Evolutionary conservation across 208 protist species (phyloP).

Genomic region (Leishmania gerbilli): DNA sequence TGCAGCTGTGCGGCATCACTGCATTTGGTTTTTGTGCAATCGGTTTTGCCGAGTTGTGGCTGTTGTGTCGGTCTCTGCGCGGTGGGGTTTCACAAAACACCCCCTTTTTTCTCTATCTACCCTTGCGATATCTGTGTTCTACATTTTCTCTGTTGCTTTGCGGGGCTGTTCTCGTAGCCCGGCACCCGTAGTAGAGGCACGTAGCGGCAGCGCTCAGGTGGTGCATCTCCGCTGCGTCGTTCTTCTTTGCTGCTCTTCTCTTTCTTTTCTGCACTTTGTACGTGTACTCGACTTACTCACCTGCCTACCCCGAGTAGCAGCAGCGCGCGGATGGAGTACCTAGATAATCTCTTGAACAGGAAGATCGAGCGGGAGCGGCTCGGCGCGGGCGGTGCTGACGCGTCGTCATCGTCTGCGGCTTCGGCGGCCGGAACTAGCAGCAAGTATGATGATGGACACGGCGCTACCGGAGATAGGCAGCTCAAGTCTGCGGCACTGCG

Average conservation of each 20-base stretch:
- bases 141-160: not conserved
- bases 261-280: not conserved
- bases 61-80: not conserved
- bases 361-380: conserved; percentile 50
- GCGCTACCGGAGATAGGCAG: conserved; percentile 2
- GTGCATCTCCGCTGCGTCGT: not conserved
- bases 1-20: conserved; percentile 9
- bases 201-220: conserved; percentile 4
- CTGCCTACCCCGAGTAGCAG: not conserved
- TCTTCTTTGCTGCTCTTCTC: not conserved
- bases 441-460: not conserved
- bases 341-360: conserved; percentile 30
- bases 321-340: conserved; percentile 26
- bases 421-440: not conserved
- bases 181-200: not conserved
- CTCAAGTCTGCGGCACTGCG: not conserved
- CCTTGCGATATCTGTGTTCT: not conserved
- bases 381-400: conserved; percentile 4
- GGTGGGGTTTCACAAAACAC: not conserved
- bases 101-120: not conserved
- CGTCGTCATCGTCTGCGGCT: not conserved
- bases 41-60: not conserved
- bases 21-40: not conserved
- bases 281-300: not conserved
- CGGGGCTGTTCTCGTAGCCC: not conserved